Evolutionary conservation across 352 stramenopile genomes (phyloP).

Genomic region (Blastocystis sp.): DNA sequence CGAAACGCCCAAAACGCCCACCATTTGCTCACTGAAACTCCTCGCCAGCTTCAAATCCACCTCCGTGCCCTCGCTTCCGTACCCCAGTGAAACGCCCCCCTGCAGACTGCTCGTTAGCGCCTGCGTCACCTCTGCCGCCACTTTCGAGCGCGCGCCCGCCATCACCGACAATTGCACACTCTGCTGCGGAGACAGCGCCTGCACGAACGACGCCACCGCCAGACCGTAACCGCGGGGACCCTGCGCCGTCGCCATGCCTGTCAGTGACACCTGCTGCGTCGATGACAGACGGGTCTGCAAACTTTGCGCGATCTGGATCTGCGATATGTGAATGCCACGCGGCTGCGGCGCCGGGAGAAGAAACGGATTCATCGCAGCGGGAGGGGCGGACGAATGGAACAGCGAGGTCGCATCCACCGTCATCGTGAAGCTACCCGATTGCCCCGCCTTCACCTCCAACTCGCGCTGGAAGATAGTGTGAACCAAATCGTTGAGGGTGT

Average conservation of each 20-base stretch:
- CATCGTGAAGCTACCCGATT: background rate
- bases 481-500: constrained; percentile 21
- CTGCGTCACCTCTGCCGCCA: background rate
- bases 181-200: background rate
- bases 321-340: background rate
- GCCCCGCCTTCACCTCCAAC: background rate
- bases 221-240: background rate
- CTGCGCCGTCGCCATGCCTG: background rate
- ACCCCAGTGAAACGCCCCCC: background rate
- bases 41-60: background rate
- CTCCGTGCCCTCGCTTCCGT: background rate
- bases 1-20: background rate
- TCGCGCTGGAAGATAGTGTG: constrained; percentile 30
- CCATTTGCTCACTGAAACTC: background rate
- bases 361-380: background rate
- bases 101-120: background rate
- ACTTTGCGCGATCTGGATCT: background rate
- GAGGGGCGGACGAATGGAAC: background rate
- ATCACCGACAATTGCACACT: background rate
- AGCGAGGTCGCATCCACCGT: background rate
- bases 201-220: background rate
- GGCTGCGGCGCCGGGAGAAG: background rate
- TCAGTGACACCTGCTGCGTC: background rate
- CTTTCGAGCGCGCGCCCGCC: background rate
- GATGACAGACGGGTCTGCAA: background rate